Conservation (phyloP, 805 yeast genomes). For the Martiniozyma abietophila region DNA sequence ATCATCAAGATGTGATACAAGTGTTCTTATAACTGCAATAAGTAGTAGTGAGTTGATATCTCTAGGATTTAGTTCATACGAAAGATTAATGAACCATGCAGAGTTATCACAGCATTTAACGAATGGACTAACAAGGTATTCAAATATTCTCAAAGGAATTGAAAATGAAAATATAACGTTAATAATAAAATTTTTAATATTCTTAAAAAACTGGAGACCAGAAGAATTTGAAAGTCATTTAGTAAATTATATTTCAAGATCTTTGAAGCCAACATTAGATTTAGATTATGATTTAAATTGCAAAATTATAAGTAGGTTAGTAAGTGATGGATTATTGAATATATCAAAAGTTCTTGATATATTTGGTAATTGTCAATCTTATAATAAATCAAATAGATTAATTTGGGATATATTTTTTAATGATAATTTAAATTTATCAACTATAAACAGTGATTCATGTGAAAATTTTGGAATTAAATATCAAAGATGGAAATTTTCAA, state of each 20-base stretch:
- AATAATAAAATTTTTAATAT: conserved; percentile 14
- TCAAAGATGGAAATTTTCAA: conserved; percentile 13
- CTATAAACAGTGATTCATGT: too few species aligned
- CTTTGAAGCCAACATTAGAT: conserved; percentile 24
- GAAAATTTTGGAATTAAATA: conserved; percentile 14
- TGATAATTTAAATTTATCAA: too few species aligned
- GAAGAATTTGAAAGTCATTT: conserved; percentile 21
- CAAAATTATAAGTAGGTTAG: conserved; percentile 29
- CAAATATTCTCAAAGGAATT: conserved; percentile 18
- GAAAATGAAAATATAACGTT: conserved; percentile 8
- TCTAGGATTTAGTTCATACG: conserved; percentile 22
- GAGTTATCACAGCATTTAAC: conserved; percentile 23
- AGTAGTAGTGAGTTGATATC: conserved; percentile 14
- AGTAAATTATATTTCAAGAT: conserved; percentile 19
- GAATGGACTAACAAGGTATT: conserved; percentile 20
- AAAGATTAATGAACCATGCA: conserved; percentile 24
- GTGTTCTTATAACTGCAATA: too few species aligned
- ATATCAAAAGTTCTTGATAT: conserved; percentile 28
- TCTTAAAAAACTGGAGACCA: conserved; percentile 33
- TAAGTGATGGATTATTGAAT: conserved; percentile 29
- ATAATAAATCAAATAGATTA: conserved; percentile 9
- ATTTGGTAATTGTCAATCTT: conserved; percentile 13
- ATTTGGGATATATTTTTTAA: conserved; percentile 22
- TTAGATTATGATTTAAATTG: conserved; percentile 28
- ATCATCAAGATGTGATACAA: too few species aligned